Base-by-base conservation (phyloP, 2,329 filamentous ascomycete species). In the Alternaria dauci region DNA sequence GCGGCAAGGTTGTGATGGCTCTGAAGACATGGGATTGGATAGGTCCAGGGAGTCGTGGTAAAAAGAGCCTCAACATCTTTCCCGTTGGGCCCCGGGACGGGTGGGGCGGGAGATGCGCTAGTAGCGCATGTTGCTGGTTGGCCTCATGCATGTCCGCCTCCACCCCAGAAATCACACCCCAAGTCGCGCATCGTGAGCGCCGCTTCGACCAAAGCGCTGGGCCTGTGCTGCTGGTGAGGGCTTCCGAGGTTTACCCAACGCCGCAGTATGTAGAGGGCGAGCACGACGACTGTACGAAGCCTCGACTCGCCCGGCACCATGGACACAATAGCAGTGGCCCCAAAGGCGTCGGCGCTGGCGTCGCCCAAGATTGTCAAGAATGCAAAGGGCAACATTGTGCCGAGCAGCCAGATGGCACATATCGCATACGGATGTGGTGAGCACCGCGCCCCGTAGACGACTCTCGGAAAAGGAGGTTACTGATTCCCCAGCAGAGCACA, bases 401-500 rank as follows among this genome's bases (percentile, higher is more conserved):
- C 75, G 3, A 76, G 71, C 51, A 78, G 74, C 64, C 75, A 79
- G 65, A 75, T 81, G 59, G 75, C 76, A 18, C 76, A 79, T 61
- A 79, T 80, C 18, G 75, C 73, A 14, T 81, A 79, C 63, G 81
- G 80, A 59, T 82, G 80, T 61, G 76, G 80, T 81, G 67, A 57
- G 79, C 68, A 32, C 18, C 6, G 26, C 26, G 11, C 16, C 25
- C 20, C 41, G 9, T 28, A 16, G 18, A 38, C 11, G 18, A 38
- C 11, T 32, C 11, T 8, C 28, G 7, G 20, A 28, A 12, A 12
- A 11, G 25, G 47, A 16, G 34, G n/a, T 34, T 28, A 56, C 73
- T 78, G 56, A 78, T 62, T 8, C 20, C 46, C 25, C 34, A 23
- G 54, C 71, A 93, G 91, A 92, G 76, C 91, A 94, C 78, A 85